A percentile compares a stretch with the other conserved stretches of the same genome.
Evolutionary conservation across 768 basidiomycete genomes (phyloP).

Genomic region (Pleurotus salmoneostramineus): DNA sequence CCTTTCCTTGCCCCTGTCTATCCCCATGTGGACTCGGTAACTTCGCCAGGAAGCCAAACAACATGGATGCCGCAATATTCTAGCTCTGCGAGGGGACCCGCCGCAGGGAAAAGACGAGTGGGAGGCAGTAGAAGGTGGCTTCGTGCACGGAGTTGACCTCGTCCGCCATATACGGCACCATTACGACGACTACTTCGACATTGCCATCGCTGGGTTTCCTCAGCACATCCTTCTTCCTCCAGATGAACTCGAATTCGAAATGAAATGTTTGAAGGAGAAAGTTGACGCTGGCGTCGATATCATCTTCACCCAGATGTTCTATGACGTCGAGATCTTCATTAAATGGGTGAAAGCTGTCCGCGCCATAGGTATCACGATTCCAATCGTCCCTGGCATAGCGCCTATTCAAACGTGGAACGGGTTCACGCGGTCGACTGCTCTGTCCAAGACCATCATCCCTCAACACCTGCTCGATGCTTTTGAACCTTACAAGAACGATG

Average conservation of each 20-base stretch:
- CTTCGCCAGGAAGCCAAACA: slow-evolving; percentile 77
- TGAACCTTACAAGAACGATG: slow-evolving; percentile 86
- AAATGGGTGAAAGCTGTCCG: slow-evolving; percentile 84
- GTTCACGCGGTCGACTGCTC: slow-evolving; percentile 76
- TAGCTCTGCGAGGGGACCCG: slow-evolving; percentile 92
- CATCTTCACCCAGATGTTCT: slow-evolving; percentile 99
- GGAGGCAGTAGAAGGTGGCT: slow-evolving; percentile 90
- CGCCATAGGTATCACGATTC: slow-evolving; percentile 82
- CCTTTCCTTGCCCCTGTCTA: not conserved
- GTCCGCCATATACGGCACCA: slow-evolving; percentile 79
- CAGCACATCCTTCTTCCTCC: slow-evolving; percentile 72
- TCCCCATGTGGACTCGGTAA: slow-evolving; percentile 4
- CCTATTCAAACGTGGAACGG: slow-evolving; percentile 97
- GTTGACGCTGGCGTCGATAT: slow-evolving; percentile 86
- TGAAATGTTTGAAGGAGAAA: slow-evolving; percentile 86
- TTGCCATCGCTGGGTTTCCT: slow-evolving; percentile 92
- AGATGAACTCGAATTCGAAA: slow-evolving; percentile 73
- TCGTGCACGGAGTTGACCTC: slow-evolving; percentile 88
- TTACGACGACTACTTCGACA: slow-evolving; percentile 93
- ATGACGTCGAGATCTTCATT: slow-evolving; percentile 89
- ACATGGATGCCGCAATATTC: slow-evolving; percentile 87
- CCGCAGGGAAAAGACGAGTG: slow-evolving; percentile 86
- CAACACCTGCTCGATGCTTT: slow-evolving; percentile 69
- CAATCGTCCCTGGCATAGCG: slow-evolving; percentile 91
- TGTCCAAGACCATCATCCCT: slow-evolving; percentile 79